A percentile compares a stretch with the other conserved stretches of the same genome.
Evolutionary conservation across 2,329 filamentous ascomycete genomes (phyloP).

Genomic region (Ophiostoma montium): DNA sequence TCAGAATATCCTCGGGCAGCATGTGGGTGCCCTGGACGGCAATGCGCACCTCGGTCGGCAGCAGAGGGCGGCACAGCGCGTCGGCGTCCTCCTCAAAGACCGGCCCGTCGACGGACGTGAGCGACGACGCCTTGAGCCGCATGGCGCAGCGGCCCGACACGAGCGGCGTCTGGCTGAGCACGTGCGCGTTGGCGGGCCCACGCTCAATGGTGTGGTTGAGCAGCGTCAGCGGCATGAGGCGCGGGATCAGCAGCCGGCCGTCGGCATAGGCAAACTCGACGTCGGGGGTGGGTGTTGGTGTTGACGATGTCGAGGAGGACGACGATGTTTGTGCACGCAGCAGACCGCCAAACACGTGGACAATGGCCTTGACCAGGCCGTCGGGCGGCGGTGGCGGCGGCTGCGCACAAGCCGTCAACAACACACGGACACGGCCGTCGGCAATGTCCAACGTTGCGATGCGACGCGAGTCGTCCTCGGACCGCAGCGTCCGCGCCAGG

Average conservation of each 20-base stretch:
- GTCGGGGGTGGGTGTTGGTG: conserved; percentile 9
- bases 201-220: conserved; percentile 33
- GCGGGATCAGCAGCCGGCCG: conserved; percentile 22
- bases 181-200: neutral
- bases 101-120: conserved; percentile 8
- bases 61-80: conserved; percentile 11
- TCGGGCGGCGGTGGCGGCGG: too few species aligned
- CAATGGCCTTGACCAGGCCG: neutral
- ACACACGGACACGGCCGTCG: neutral
- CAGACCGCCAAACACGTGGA: neutral
- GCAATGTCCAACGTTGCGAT: conserved; percentile 30
- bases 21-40: conserved; percentile 23
- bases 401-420: too few species aligned
- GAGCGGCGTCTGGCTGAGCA: neutral
- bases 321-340: too few species aligned
- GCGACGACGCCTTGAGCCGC: conserved; percentile 11
- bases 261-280: conserved; percentile 23
- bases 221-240: conserved; percentile 24
- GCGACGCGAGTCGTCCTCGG: conserved; percentile 29
- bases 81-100: conserved; percentile 13
- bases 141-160: neutral
- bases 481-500: conserved; percentile 32
- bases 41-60: conserved; percentile 26
- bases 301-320: neutral
- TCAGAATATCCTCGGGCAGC: conserved; percentile 24